Evolutionary conservation across 306 rosid genomes (phyloP).

Genomic region (Quercus rubra): DNA sequence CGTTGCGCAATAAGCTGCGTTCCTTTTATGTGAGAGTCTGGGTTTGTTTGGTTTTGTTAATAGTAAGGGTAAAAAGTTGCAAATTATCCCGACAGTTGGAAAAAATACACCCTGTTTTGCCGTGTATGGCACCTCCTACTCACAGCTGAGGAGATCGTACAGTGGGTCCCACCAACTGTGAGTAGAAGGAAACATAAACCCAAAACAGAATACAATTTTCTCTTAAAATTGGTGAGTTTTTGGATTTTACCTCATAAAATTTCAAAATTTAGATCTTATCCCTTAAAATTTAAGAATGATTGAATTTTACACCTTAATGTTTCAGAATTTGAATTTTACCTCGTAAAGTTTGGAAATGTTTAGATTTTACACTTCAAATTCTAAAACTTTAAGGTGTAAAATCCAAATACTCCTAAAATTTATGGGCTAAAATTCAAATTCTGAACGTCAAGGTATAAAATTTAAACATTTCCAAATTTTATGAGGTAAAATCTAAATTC

Average conservation of each 20-base stretch:
- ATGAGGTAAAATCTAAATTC: too few species aligned
- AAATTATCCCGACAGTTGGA: too few species aligned
- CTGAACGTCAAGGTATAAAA: accelerated
- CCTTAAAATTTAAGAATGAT: accelerated
- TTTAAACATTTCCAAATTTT: too few species aligned
- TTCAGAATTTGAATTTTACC: too few species aligned
- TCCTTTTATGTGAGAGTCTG: too few species aligned
- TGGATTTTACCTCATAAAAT: accelerated
- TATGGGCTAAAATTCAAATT: too few species aligned
- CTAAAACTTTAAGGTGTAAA: accelerated
- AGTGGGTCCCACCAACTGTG: too few species aligned
- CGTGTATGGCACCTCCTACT: accelerated
- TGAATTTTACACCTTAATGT: accelerated
- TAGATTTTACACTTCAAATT: too few species aligned
- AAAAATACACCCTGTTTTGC: accelerated
- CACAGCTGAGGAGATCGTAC: accelerated
- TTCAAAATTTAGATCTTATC: accelerated
- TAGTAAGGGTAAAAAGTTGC: too few species aligned
- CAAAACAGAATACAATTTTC: accelerated
- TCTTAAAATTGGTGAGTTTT: too few species aligned
- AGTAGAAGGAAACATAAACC: accelerated
- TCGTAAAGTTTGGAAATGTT: accelerated
- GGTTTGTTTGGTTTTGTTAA: too few species aligned
- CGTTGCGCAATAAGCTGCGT: neutral
- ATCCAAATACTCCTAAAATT: too few species aligned